Conservation (phyloP, 805 yeast species). For the Candida argentea region DNA sequence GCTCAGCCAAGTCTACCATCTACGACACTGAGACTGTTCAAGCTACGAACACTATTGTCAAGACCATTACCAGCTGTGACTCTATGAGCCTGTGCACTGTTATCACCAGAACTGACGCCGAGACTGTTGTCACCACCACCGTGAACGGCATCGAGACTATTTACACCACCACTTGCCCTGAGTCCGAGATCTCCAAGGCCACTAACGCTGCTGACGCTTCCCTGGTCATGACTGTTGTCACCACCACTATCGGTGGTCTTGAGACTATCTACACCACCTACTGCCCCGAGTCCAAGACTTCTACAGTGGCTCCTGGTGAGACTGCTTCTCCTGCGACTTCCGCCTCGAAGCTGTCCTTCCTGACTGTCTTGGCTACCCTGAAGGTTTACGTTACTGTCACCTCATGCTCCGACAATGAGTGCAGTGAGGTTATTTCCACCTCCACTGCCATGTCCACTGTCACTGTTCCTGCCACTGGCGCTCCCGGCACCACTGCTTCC, state of each 20-base stretch:
- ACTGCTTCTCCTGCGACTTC: constrained; percentile 1
- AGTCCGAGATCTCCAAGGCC: constrained; percentile 2
- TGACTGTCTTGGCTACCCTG: too few species aligned
- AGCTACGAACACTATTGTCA: constrained; percentile 8
- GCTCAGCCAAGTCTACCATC: too few species aligned
- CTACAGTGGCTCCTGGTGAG: constrained; percentile 1
- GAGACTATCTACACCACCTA: constrained; percentile 16
- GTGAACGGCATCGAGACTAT: constrained; percentile 32
- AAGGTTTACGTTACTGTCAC: constrained; percentile 28
- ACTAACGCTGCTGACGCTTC: constrained; percentile 1
- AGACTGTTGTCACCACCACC: constrained; percentile 26
- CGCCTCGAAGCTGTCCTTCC: too few species aligned
- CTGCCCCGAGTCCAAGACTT: constrained; percentile 6
- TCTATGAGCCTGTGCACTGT: constrained; percentile 25
- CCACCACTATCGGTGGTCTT: constrained; percentile 28
- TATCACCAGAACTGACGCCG: constrained; percentile 16
- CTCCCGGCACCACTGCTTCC: constrained; percentile 8
- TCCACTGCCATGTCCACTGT: constrained; percentile 19
- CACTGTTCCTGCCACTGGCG: constrained; percentile 11
- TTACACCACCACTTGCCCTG: constrained; percentile 22
- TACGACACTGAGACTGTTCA: constrained; percentile 17
- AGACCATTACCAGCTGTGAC: constrained; percentile 24
- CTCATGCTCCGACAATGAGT: constrained; percentile 25
- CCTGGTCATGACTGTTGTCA: constrained; percentile 17
- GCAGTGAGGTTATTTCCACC: constrained; percentile 19